Percentiles rank a stretch among this genome's conserved stretches.
Conservation (phyloP, 192 early-diverging fungal species). For the Coemansia furcata region DNA sequence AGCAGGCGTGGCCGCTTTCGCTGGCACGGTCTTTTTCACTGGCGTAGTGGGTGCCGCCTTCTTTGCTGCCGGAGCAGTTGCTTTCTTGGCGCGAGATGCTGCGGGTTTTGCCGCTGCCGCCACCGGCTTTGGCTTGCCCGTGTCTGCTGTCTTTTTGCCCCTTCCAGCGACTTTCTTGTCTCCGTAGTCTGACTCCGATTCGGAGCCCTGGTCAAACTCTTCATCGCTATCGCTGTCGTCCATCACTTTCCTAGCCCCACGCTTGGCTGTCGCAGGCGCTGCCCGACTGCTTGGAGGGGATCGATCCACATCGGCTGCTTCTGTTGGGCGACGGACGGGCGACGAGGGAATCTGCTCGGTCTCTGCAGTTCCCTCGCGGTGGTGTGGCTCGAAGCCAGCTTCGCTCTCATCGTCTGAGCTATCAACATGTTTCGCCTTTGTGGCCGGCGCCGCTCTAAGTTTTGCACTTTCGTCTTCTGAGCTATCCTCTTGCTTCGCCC, state of each 20-base stretch:
- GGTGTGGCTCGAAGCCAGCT: not conserved
- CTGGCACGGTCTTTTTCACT: not conserved
- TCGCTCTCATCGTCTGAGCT: not conserved
- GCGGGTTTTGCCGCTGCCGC: not conserved
- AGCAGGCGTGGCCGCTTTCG: not conserved
- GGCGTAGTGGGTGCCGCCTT: not conserved
- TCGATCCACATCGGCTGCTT: not conserved
- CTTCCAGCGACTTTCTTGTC: not conserved
- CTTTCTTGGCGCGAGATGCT: not conserved
- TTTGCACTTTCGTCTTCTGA: not conserved
- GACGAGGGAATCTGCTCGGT: not conserved
- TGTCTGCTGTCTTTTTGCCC: not conserved
- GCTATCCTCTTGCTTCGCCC: not conserved
- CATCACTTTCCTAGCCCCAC: not conserved
- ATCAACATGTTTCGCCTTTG: not conserved
- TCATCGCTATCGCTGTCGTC: constrained; percentile 2
- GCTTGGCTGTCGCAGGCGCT: not conserved
- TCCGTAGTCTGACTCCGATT: constrained; percentile 14
- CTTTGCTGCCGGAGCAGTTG: not conserved
- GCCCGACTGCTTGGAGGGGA: not conserved
- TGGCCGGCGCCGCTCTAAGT: too few relatives aligned
- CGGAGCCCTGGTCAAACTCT: not conserved
- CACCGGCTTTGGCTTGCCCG: not conserved
- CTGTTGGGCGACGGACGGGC: not conserved
- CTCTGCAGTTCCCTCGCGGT: not conserved